Base-by-base conservation (phyloP, 768 basidiomycete genomes). In the Lepiota venenata region DNA sequence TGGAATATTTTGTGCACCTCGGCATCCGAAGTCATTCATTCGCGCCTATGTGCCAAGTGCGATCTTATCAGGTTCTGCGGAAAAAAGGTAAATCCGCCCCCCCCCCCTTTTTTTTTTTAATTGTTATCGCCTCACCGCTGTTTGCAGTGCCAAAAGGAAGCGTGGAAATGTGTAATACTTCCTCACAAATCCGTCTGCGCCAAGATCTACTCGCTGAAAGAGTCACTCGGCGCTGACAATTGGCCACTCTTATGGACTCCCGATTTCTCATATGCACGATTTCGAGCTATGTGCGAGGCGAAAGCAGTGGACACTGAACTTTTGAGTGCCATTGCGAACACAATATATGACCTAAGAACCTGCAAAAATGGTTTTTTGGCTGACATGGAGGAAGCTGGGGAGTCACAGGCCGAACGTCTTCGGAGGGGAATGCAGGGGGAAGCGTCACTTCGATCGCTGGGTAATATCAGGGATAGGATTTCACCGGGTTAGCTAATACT, bases 161-260 rank as follows among this genome's bases (percentile, higher is more conserved):
- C 60, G 1, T 61, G 60, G 58, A 59, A 52, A 4, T 46, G 16
- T 41, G 44, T 20, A 15, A 35, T 18, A 6, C 39, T 58, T 7
- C 58, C 60, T 5, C 60, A 61, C 48, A 61, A 61, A 43, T 12
- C 38, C n/a, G 22, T 59, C 36, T 57, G 60, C 20, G 44, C 37
- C 37, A 37, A 59, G 29, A 51, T 59, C 32, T 35, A 56, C 32
- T 22, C 46, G 12, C 9, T 61, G 9, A 3, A 11, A 32, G 32
- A 32, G 32, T 32, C 32, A 11, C 10, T 32, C 32, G 32, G 32
- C 18, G n/a, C 20, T 43, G 46, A 43, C 16, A 35, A 38, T 6
- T 60, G 59, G 59, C 37, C 45, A 32, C 35, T 52, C 21, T 10
- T 60, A 32, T 60, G 44, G 53, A 43, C 53, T 5, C 47, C 56